Conservation (phyloP, 108 stramenopile species). For the Tribonema minus region DNA sequence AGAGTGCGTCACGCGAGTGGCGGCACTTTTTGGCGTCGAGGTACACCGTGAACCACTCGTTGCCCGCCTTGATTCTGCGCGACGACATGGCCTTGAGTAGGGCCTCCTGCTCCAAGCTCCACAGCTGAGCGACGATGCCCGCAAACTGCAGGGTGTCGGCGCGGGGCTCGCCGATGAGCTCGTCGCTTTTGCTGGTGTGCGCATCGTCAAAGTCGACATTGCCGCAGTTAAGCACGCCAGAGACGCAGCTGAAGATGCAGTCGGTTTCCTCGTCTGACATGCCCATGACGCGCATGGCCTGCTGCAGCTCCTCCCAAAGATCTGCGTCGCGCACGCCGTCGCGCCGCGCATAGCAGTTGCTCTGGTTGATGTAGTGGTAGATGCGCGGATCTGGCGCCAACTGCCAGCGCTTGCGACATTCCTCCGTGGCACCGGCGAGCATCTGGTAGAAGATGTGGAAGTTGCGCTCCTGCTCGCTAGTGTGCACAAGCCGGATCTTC, state of each 20-base stretch:
- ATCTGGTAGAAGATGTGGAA: conserved; percentile 75
- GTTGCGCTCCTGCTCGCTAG: conserved; percentile 63
- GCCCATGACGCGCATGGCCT: conserved; percentile 64
- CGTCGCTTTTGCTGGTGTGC: conserved; percentile 23
- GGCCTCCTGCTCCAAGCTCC: conserved; percentile 24
- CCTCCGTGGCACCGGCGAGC: conserved; percentile 46
- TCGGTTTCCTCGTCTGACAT: conserved; percentile 62
- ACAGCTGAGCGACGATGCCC: conserved; percentile 16
- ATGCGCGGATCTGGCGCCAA: conserved; percentile 55
- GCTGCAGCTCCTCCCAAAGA: conserved; percentile 62
- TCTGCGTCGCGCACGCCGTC: conserved; percentile 75
- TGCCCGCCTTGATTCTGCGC: conserved; percentile 40
- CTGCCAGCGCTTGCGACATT: conserved; percentile 43
- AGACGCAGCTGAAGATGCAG: conserved; percentile 62
- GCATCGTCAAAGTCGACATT: conserved; percentile 66
- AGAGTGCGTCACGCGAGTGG: conserved; percentile 75
- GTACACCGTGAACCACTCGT: conserved; percentile 44
- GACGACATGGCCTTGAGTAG: conserved; percentile 52
- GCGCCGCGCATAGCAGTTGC: conserved; percentile 68
- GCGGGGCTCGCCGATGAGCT: neutral
- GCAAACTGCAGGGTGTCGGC: neutral
- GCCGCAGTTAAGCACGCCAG: conserved; percentile 76
- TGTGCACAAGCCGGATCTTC: conserved; percentile 75
- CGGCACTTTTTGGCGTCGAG: conserved; percentile 46
- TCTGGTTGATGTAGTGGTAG: conserved; percentile 69